Conservation (phyloP, 2,329 filamentous ascomycete genomes). For the Myriangium duriaei region DNA sequence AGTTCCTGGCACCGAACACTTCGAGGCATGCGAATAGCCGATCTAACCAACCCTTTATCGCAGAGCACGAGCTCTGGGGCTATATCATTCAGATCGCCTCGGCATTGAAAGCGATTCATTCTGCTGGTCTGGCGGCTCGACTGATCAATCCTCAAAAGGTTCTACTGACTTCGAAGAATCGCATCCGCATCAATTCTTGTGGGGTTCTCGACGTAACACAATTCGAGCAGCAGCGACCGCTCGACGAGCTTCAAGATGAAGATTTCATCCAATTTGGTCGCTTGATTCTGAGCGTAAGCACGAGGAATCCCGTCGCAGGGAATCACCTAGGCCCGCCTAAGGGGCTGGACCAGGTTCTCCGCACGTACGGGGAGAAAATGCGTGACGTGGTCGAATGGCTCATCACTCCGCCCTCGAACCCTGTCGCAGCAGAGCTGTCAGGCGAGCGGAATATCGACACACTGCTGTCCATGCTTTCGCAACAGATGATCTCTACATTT, state of each 20-base stretch:
- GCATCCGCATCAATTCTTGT: constrained; percentile 77
- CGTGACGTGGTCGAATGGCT: constrained; percentile 75
- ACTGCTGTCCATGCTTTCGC: constrained; percentile 65
- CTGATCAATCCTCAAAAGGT: constrained; percentile 83
- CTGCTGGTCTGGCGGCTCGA: constrained; percentile 66
- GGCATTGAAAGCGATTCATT: constrained; percentile 76
- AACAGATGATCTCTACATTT: constrained; percentile 61
- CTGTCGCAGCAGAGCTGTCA: constrained; percentile 15
- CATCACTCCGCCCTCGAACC: constrained; percentile 44
- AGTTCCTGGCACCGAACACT: constrained; percentile 46
- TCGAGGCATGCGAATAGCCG: constrained; percentile 16
- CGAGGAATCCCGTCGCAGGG: constrained; percentile 35
- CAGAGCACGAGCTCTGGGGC: constrained; percentile 72
- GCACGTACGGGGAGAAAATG: constrained; percentile 65
- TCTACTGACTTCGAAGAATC: constrained; percentile 78
- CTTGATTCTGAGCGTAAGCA: constrained; percentile 69
- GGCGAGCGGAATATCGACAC: constrained; percentile 60
- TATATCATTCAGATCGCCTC: constrained; percentile 88
- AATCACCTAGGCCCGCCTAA: constrained; percentile 51
- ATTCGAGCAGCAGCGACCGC: constrained; percentile 55
- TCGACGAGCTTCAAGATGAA: constrained; percentile 72
- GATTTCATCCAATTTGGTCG: constrained; percentile 77
- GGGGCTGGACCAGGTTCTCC: constrained; percentile 62
- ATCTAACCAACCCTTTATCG: constrained; percentile 31
- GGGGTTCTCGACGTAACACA: constrained; percentile 82